Evolutionary conservation across 495 filamentous ascomycete species (phyloP), one percentile per base, ranked within the genome.

Genomic region (Aspergillus hancockii): DNA sequence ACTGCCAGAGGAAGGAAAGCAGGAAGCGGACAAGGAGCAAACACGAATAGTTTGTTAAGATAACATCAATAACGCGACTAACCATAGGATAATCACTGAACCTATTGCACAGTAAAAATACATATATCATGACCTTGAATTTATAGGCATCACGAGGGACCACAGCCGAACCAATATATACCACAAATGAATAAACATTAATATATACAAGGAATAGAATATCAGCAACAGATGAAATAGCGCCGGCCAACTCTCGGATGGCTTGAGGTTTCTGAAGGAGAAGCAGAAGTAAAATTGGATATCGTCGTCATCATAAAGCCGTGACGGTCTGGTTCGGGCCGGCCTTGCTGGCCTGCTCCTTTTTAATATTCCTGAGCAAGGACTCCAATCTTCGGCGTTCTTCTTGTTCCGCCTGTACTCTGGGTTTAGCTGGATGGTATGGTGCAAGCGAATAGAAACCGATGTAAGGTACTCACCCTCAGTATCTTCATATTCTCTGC

Each of bases 401-500:
- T 70, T 88, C 87, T 79, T 91, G 87, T 71, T 91, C 88, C 52
- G 79, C 80, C 88, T 91, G 59, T 55, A 47, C 9, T 21, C 46
- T 10, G 52, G 45, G 34, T 49, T 69, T 57, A 65, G 65, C 63
- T 53, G 45, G 23, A 61, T 52, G 49, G 31, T 2, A 28, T 54
- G 58, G 63, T 50, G 41, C 57, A 51, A 41, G 34, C 19, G 30
- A 38, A 31, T 50, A 49, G 25, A 8, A 10, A 40, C 34, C 28
- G 51, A 51, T 23, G 45, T 43, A 22, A 55, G 43, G 18, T 59
- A 80, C 83, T 70, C 67, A 92, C 90, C 79, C 82, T 87, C 38
- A 92, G 67, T 52, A 81, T 77, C 75, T 82, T 90, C 69, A 85
- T 76, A 59, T 85, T 86, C 64, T 93, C 90, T 16, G 81, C 79